Base-by-base conservation (phyloP, 2,329 filamentous ascomycete species). In the Diaporthe ampelina region DNA sequence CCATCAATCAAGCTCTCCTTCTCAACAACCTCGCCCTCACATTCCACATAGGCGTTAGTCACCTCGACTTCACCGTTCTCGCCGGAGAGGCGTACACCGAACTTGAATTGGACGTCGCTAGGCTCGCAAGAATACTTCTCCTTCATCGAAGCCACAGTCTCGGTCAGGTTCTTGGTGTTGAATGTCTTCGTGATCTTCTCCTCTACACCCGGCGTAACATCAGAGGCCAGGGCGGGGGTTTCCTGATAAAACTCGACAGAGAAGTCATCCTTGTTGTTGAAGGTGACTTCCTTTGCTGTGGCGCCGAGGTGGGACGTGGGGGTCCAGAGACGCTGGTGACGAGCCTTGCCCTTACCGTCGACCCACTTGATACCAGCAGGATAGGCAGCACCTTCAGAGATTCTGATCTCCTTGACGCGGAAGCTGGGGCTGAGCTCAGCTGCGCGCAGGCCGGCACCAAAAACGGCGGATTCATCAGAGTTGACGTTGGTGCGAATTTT, bases 401-500 rank as follows among this genome's bases (percentile, higher is more conserved):
- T 91, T 74, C 94, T 90, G 77, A 99, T 99, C 81, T 98, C 97
- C 88, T 98, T 99, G 81, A 99, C 97, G 76, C 95, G 93, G 91
- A 99, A 99, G 82, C 94, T 96, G 54, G 96, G 95, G 84, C 95
- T 98, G 74, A 99, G 89, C 78, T 94, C 92, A 70, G 97, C 97
- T 68, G 94, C 97, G 81, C 95, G 94, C 88, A 99, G 98, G 37
- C 94, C 95, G 72, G 97, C 96, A 79, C 97, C 97, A 83, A 98
- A 97, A 13, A 97, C 97, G 68, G 97, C 97, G 32, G 97, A 94
- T 85, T 99, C 97, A 80, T 99, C 97, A 15, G 96, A 94, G 85
- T 99, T 99, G 81, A 99, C 97, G 79, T 97, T 99, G 80, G 93
- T 94, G 77, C 95, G 93, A 75, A 99, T 88, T 87, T 97, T 98